Evolutionary conservation across 2,329 filamentous ascomycete genomes (phyloP).

Genomic region (Byssochlamys sp.): DNA sequence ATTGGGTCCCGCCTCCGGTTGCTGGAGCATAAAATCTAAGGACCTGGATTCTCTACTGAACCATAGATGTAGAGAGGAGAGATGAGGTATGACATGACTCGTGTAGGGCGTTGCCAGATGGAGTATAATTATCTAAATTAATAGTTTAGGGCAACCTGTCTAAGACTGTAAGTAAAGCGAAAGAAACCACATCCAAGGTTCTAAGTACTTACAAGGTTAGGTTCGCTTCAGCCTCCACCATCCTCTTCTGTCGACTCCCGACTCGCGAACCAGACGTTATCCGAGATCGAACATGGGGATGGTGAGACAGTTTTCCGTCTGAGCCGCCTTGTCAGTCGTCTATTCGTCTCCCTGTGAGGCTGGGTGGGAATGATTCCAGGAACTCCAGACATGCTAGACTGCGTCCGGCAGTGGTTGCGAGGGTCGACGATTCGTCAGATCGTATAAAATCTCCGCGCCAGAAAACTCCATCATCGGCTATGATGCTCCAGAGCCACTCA

Average conservation of each 20-base stretch:
- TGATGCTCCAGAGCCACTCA: neutral
- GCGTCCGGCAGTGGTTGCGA: neutral
- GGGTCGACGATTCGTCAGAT: neutral
- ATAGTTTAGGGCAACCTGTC: neutral
- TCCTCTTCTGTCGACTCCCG: neutral
- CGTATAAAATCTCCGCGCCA: neutral
- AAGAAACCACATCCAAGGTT: neutral
- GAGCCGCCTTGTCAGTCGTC: neutral
- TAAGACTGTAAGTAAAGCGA: neutral
- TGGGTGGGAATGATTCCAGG: too few relatives aligned
- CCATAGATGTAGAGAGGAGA: neutral
- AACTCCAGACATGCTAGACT: neutral
- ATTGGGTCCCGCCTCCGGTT: too few relatives aligned
- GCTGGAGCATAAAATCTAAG: too few relatives aligned
- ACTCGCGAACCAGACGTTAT: neutral
- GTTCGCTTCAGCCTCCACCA: neutral
- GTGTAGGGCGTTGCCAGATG: too few relatives aligned
- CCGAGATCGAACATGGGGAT: neutral
- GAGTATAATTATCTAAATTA: too few relatives aligned
- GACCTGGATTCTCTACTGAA: too few relatives aligned
- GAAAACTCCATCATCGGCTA: neutral
- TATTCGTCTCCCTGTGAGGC: neutral
- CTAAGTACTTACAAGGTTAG: too few relatives aligned
- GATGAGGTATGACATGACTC: neutral
- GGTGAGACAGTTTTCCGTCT: neutral